Evolutionary conservation across 2,329 filamentous ascomycete genomes (phyloP).

Genomic region (Penicillium sp.): DNA sequence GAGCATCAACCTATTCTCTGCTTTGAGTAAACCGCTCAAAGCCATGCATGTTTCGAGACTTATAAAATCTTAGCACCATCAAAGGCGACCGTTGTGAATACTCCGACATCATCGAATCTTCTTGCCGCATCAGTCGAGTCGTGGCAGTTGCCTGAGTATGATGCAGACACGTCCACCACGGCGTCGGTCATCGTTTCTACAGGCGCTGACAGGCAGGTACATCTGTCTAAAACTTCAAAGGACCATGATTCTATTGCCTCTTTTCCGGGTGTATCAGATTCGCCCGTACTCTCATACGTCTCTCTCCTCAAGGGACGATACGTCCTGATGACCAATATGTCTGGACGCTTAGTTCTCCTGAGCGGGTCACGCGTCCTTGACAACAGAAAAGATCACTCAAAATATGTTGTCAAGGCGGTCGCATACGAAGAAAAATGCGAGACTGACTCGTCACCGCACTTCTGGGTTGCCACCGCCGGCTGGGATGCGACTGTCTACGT

Average conservation of each 20-base stretch:
- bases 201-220: slow-evolving; percentile 47
- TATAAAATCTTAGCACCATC: slow-evolving; percentile 42
- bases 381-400: slow-evolving; percentile 53
- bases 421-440: slow-evolving; percentile 32
- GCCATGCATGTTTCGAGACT: slow-evolving; percentile 3
- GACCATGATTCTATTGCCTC: slow-evolving; percentile 23
- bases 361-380: slow-evolving; percentile 43
- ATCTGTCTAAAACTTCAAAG: slow-evolving; percentile 38
- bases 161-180: slow-evolving; percentile 8
- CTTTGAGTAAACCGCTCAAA: not conserved
- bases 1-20: not conserved
- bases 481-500: slow-evolving; percentile 57
- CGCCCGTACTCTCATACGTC: slow-evolving; percentile 52
- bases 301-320: slow-evolving; percentile 41
- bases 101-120: slow-evolving; percentile 51
- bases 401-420: slow-evolving; percentile 55
- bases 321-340: slow-evolving; percentile 56
- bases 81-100: slow-evolving; percentile 39
- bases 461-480: slow-evolving; percentile 54
- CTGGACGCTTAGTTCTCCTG: slow-evolving; percentile 52
- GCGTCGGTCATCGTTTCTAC: slow-evolving; percentile 40
- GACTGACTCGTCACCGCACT: slow-evolving; percentile 7
- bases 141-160: slow-evolving; percentile 24
- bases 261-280: slow-evolving; percentile 28
- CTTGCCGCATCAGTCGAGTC: slow-evolving; percentile 47